These are phyloP conservation scores for Stereum hirsutum DNA, from an alignment of 1,284 basidiomycete genomes.

Conservation along the genomic window DNA sequence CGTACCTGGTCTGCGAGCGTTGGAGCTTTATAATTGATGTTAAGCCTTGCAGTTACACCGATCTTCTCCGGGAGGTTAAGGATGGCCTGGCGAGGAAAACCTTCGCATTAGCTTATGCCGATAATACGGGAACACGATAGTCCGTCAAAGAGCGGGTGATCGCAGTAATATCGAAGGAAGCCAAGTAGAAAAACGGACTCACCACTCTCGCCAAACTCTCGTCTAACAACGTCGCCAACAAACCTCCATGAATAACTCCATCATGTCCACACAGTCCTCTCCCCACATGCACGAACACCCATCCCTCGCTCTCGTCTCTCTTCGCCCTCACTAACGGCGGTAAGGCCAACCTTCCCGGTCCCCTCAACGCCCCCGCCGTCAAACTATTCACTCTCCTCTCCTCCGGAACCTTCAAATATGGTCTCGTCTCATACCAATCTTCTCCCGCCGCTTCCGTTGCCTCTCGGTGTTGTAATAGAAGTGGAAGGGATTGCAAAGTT, in stretches of 20 bases:
- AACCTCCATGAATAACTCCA: constrained; percentile 89
- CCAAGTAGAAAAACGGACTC: constrained; percentile 23
- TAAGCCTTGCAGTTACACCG: constrained; percentile 85
- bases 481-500: constrained; percentile 55
- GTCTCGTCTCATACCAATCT: constrained; percentile 79
- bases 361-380: constrained; percentile 77
- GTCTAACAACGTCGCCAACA: constrained; percentile 86
- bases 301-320: constrained; percentile 65
- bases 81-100: constrained; percentile 48
- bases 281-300: constrained; percentile 76
- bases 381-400: constrained; percentile 71
- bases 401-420: constrained; percentile 63
- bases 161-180: constrained; percentile 4
- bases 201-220: constrained; percentile 82
- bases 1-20: constrained; percentile 77
- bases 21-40: constrained; percentile 71
- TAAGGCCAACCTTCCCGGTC: constrained; percentile 78
- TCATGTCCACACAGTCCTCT: constrained; percentile 86
- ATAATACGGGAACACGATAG: too few relatives aligned
- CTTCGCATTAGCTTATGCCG: too few relatives aligned
- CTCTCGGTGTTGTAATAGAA: constrained; percentile 46
- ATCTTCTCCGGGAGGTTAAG: constrained; percentile 81
- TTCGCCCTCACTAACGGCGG: constrained; percentile 69
- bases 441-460: constrained; percentile 38
- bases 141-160: not conserved